Percentiles rank a stretch among this genome's conserved stretches.
phyloP scores from a whole-genome alignment of 2,329 filamentous ascomycete species.

The Botrytis aclada region DNA sequence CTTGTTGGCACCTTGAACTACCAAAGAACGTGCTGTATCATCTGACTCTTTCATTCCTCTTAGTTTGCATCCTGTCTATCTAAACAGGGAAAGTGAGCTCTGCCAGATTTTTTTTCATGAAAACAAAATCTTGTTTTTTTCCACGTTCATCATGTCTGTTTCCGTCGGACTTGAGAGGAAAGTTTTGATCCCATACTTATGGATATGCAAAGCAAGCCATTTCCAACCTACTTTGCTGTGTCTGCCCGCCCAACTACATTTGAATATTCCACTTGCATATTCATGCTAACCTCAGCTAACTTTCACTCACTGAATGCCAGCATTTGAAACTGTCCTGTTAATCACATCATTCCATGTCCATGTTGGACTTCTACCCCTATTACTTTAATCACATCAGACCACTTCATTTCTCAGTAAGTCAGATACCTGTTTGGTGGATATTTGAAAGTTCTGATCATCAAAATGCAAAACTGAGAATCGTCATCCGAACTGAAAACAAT shows the following conservation, averaged over 20 bases:
- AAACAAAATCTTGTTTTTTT: not conserved
- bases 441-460: not conserved
- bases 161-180: constrained; percentile 11
- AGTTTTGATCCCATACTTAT: constrained; percentile 6
- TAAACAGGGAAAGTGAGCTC: not conserved
- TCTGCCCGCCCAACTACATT: not conserved
- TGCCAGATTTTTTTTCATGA: not conserved
- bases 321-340: not conserved
- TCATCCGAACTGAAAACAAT: not conserved
- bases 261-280: constrained; percentile 6
- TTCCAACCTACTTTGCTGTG: constrained; percentile 9
- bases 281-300: not conserved
- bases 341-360: not conserved
- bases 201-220: constrained; percentile 8
- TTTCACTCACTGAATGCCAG: not conserved
- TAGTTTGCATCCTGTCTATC: not conserved
- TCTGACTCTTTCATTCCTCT: not conserved
- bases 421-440: not conserved
- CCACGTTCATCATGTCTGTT: constrained; percentile 17
- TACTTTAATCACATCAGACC: constrained; percentile 4
- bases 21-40: not conserved
- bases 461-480: not conserved
- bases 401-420: not conserved
- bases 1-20: constrained; percentile 3
- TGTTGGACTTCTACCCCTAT: not conserved